Evolutionary conservation across 257 asterid species (phyloP), one percentile per base, ranked within the genome.

Genomic region (Lavandula angustifolia): DNA sequence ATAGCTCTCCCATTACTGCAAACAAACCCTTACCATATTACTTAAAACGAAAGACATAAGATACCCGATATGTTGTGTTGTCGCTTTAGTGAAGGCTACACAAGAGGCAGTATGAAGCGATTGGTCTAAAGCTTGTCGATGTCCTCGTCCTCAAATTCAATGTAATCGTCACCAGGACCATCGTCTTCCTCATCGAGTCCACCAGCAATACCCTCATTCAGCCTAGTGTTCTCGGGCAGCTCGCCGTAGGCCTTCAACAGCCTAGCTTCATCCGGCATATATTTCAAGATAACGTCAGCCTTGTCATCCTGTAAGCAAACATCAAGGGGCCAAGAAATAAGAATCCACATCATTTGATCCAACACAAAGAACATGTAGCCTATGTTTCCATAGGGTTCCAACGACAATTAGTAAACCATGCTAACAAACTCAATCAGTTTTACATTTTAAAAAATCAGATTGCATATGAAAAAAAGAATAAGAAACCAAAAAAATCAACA

Each of bases 211-310:
- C 91, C 90, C 76, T 86, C 98, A 5, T 83, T 84, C 57, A 91
- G 90, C 87, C 95, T 82, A 11, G 81, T 88, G 84, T 41, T 92
- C 73, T 84, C 95, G 0, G 98, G 98, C 56, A 92, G 74, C 79
- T 92, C 98, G n/a, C 96, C 96, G 3, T 92, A 92, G 1, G 98
- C 96, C 80, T 92, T 92, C 86, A 88, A 61, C 57, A 88, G 77
- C 81, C 98, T 83, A 1, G 98, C 98, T 67, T 92, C 98, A 42
- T 92, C 95, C 1, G 95, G 89, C 94, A 86, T 86, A 78, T 85
- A 92, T 78, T 92, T 92, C 74, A 86, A 82, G 72, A 88, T 88
- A 1, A 88, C 95, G 77, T 92, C 98, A 60, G 98, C 96, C 77
- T 92, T 92, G 76, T 92, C 96, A 81, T 92, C 98, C 95, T 91